phyloP scores from a whole-genome alignment of 495 filamentous ascomycete genomes.

The Articulospora tetracladia region DNA sequence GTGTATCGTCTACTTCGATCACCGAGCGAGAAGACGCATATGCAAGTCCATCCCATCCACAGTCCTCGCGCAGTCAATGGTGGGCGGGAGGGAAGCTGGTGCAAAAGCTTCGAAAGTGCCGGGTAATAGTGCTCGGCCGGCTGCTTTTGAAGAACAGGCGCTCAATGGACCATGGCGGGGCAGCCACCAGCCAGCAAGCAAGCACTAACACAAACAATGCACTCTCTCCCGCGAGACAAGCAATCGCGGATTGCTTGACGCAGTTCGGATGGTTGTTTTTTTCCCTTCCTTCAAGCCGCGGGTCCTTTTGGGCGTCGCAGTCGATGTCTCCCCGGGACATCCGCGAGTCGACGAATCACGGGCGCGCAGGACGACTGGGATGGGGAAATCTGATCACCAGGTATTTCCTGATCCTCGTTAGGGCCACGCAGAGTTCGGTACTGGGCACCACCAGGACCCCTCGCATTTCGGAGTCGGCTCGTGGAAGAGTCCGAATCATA shows the following conservation, averaged over 20 bases:
- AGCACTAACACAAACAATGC: no score
- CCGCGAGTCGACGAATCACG: background rate
- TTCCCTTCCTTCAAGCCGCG: no score
- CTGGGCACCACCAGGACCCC: background rate
- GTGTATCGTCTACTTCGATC: background rate
- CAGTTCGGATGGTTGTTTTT: no score
- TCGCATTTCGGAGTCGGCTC: conserved; percentile 1
- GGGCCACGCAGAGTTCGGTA: background rate
- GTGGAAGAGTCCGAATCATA: background rate
- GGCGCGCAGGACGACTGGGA: background rate
- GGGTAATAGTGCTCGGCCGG: no score
- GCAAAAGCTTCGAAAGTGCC: no score
- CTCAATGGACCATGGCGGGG: no score
- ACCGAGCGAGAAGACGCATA: background rate
- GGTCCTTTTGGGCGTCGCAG: background rate
- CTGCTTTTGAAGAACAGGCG: no score
- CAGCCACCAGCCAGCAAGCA: no score
- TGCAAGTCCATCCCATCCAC: background rate
- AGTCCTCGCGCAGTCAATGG: no score
- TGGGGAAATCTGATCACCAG: conserved; percentile 1
- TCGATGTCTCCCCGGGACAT: background rate
- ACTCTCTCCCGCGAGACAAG: no score
- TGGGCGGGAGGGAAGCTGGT: no score
- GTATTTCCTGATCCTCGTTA: background rate
- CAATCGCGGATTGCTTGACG: no score